Evolutionary conservation across 441 rosid species (phyloP), one percentile per base, ranked within the genome.

Genomic region (Populus hybrid): DNA sequence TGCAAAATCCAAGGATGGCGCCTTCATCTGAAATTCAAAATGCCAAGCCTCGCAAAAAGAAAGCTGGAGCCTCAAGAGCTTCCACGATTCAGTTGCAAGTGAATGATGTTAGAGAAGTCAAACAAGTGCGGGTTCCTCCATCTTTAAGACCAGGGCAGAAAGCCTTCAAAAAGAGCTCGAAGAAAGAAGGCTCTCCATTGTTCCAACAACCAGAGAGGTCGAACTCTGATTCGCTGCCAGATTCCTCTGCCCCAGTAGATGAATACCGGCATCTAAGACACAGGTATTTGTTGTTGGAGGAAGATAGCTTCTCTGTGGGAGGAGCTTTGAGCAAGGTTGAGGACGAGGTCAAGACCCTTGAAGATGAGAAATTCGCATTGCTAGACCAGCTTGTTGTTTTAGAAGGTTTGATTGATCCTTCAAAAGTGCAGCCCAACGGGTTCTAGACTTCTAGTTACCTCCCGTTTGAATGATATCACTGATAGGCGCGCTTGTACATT

Each of bases 321-420:
- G 90, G 75, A 75, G 97, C 90, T 42, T 78, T 95, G 82, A 86
- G 86, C 74, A 89, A 80, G 71, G 88, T 87, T 4, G 95, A 91
- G 77, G 93, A 80, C 14, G 94, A 91, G 73, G 91, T 94, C 38
- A 85, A 83, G 82, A 83, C 86, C 71, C 97, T 95, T 53, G 95
- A 95, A 85, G 90, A 85, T 70, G 97, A 93, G 82, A 95, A 95
- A 82, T 75, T 86, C 28, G 88, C 86, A 5, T 89, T 95, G 24
- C 83, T 95, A 86, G 99, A 95, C 81, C 88, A 88, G 72, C 99
- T 95, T 24, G 94, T 95, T 35, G 98, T 95, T 59, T 82, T 95
- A 80, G 99, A 95, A 88, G 99, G 99, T 80, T 87, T 95, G 83
- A 80, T 95, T 46, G 90, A 89, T 88, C 97, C 95, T 82, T 87